Conservation (phyloP, 495 filamentous ascomycete species). For the Xylaria scruposa region DNA sequence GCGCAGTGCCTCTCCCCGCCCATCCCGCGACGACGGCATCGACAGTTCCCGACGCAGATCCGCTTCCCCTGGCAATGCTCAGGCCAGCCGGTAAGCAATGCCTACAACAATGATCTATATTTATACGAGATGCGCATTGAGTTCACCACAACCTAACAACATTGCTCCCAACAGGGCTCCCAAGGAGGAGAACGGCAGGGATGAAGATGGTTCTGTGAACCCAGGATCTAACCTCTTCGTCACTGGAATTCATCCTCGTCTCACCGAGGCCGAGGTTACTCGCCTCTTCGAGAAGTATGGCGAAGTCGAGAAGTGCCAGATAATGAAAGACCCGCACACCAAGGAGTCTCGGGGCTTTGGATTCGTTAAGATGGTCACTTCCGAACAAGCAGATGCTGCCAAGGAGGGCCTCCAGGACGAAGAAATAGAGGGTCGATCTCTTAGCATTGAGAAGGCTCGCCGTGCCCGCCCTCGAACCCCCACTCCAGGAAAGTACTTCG, state of each 20-base stretch:
- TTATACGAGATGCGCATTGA: neutral
- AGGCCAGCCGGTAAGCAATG: constrained; percentile 73
- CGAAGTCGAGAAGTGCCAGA: constrained; percentile 97
- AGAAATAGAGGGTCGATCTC: constrained; percentile 90
- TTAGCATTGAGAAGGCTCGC: constrained; percentile 99
- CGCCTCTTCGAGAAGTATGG: constrained; percentile 98
- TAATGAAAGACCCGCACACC: constrained; percentile 98
- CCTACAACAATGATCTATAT: neutral
- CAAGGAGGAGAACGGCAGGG: constrained; percentile 62
- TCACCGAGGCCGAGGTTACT: constrained; percentile 87
- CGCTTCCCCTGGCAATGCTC: constrained; percentile 71
- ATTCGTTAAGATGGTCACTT: constrained; percentile 97
- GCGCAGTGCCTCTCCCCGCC: constrained; percentile 90
- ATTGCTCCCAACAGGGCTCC: constrained; percentile 43
- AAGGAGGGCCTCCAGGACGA: constrained; percentile 97
- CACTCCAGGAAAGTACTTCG: constrained; percentile 98
- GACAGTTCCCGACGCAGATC: constrained; percentile 75
- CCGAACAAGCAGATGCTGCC: constrained; percentile 92
- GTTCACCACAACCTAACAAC: neutral
- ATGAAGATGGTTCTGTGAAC: constrained; percentile 82
- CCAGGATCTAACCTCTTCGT: constrained; percentile 98
- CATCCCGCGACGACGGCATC: constrained; percentile 65
- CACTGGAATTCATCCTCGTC: constrained; percentile 94
- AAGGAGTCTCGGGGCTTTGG: constrained; percentile 99
- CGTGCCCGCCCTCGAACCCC: constrained; percentile 92